Conservation (phyloP, 2,329 filamentous ascomycete genomes). For the Colletotrichum sp. region DNA sequence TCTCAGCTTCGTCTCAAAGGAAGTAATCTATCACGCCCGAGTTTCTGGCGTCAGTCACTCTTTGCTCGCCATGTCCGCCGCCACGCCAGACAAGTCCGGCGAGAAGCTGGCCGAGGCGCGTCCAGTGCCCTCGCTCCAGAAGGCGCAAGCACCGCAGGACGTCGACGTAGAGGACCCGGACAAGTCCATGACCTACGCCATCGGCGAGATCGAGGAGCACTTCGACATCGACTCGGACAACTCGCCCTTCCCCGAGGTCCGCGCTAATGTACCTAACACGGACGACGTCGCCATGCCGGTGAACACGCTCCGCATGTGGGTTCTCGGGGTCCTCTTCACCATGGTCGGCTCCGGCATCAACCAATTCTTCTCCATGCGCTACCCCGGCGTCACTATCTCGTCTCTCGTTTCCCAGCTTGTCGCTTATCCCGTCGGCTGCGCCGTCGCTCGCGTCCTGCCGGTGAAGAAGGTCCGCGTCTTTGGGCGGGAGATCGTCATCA, state of each 20-base stretch:
- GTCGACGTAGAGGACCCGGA: conserved; percentile 1
- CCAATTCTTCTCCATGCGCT: conserved; percentile 42
- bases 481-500: conserved; percentile 42
- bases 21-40: background rate
- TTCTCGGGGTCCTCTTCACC: conserved; percentile 36
- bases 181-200: conserved; percentile 8
- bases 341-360: conserved; percentile 35
- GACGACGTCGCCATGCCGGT: conserved; percentile 39
- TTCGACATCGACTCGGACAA: conserved; percentile 26
- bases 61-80: background rate
- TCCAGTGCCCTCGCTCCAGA: background rate
- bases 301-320: conserved; percentile 40
- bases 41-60: background rate
- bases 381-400: conserved; percentile 39
- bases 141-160: background rate
- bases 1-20: background rate
- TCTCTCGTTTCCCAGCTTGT: conserved; percentile 41
- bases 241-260: conserved; percentile 39
- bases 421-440: conserved; percentile 39
- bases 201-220: conserved; percentile 8
- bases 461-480: conserved; percentile 33
- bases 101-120: background rate
- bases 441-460: conserved; percentile 37
- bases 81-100: background rate
- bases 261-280: conserved; percentile 44